These are phyloP conservation scores for Alternaria viburni DNA, from an alignment of 2,329 filamentous ascomycete genomes.

Conservation along the genomic window DNA sequence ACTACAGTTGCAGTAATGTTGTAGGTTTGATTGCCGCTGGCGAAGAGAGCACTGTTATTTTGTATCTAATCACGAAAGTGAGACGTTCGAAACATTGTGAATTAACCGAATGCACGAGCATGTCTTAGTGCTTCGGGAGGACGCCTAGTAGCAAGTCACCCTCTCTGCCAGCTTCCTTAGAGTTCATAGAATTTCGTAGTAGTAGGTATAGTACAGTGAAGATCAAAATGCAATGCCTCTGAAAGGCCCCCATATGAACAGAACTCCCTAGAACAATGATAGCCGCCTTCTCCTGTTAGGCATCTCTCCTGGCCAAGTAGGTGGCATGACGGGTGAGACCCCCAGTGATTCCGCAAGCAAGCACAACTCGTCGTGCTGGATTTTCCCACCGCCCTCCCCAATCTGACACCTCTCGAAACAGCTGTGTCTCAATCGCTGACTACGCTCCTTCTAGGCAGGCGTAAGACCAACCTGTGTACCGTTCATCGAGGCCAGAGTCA, in stretches of 20 bases:
- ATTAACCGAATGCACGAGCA: background rate
- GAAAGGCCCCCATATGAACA: background rate
- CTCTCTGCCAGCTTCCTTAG: background rate
- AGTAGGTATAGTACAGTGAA: background rate
- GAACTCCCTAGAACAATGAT: conserved; percentile 2
- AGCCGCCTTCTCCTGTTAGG: background rate
- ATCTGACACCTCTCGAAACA: conserved; percentile 15
- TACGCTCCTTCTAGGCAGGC: conserved; percentile 23
- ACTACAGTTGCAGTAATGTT: background rate
- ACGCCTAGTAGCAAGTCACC: background rate
- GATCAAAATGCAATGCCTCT: background rate
- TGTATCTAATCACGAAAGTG: background rate
- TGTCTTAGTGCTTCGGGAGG: background rate
- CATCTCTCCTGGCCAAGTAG: background rate
- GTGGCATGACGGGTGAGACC: background rate
- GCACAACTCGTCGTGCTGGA: conserved; percentile 8
- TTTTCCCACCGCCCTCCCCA: background rate
- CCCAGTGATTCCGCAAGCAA: conserved; percentile 7
- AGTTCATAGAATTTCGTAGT: background rate
- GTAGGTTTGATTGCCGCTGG: background rate
- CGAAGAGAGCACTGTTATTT: background rate
- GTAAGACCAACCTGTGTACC: conserved; percentile 40
- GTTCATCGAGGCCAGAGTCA: conserved; percentile 37
- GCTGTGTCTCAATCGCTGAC: background rate
- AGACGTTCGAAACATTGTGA: background rate